Evolutionary conservation across 768 basidiomycete genomes (phyloP).

Genomic region (Serendipita sp.): DNA sequence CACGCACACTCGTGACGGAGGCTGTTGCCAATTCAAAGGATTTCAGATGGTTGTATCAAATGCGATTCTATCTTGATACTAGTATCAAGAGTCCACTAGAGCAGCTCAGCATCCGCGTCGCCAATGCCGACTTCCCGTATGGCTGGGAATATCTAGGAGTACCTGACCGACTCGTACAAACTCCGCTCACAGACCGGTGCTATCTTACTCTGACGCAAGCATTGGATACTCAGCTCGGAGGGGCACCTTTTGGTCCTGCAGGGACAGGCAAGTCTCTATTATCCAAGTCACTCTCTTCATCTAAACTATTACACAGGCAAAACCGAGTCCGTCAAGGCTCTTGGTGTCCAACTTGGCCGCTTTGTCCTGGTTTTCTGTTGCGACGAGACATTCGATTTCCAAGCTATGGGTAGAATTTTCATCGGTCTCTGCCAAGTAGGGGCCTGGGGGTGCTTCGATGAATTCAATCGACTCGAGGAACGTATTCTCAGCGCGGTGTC

Average conservation of each 20-base stretch:
- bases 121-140: slow-evolving; percentile 87
- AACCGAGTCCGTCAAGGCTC: slow-evolving; percentile 97
- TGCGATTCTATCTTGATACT: slow-evolving; percentile 89
- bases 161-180: slow-evolving; percentile 92
- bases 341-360: slow-evolving; percentile 91
- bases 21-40: slow-evolving; percentile 45
- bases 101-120: slow-evolving; percentile 63
- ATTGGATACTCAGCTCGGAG: slow-evolving; percentile 85
- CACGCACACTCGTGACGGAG: slow-evolving; percentile 58
- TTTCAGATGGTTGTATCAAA: slow-evolving; percentile 93
- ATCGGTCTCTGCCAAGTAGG: slow-evolving; percentile 98
- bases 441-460: slow-evolving; percentile 97
- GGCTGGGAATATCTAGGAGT: slow-evolving; percentile 99
- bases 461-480: slow-evolving; percentile 96
- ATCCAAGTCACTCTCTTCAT: slow-evolving; percentile 6
- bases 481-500: slow-evolving; percentile 96
- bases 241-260: slow-evolving; percentile 95
- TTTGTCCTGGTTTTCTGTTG: slow-evolving; percentile 99
- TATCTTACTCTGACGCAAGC: slow-evolving; percentile 96
- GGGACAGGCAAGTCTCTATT: slow-evolving; percentile 55
- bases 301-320: slow-evolving; percentile 43
- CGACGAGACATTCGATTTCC: slow-evolving; percentile 98
- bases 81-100: slow-evolving; percentile 61
- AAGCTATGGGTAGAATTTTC: slow-evolving; percentile 99
- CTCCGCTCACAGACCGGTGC: slow-evolving; percentile 90